A percentile compares a stretch with the other conserved stretches of the same genome.
phyloP scores from a whole-genome alignment of 2,329 filamentous ascomycete species.

The Trematosphaeria pertusa region DNA sequence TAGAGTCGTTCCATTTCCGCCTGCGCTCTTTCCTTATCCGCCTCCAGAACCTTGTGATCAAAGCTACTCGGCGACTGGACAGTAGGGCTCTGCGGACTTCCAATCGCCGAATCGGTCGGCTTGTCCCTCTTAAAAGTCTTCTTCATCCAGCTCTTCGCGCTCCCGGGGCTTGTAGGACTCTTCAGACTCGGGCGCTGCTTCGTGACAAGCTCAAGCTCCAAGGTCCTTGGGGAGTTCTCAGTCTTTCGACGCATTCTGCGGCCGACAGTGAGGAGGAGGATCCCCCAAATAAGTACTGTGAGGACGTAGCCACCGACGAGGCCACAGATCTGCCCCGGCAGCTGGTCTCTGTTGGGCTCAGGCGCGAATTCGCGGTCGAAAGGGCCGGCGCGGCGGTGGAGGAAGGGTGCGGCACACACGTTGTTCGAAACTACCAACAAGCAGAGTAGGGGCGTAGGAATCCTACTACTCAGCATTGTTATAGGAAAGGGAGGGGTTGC shows the following conservation, averaged over 20 bases:
- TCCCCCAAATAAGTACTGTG: constrained; percentile 75
- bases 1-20: constrained; percentile 90
- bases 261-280: constrained; percentile 59
- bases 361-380: constrained; percentile 16
- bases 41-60: constrained; percentile 76
- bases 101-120: constrained; percentile 29
- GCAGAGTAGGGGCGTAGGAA: constrained; percentile 34
- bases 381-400: constrained; percentile 36
- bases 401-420: constrained; percentile 32
- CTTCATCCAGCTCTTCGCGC: constrained; percentile 41
- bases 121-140: constrained; percentile 39
- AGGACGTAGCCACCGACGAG: constrained; percentile 85
- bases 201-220: constrained; percentile 66
- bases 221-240: constrained; percentile 58
- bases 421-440: constrained; percentile 33
- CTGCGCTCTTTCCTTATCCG: constrained; percentile 77
- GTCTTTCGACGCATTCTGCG: constrained; percentile 53
- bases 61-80: constrained; percentile 68
- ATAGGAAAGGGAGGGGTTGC: constrained; percentile 12
- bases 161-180: constrained; percentile 33
- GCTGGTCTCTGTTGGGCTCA: constrained; percentile 55
- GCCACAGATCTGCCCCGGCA: constrained; percentile 83
- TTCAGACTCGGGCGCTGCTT: constrained; percentile 37
- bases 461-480: constrained; percentile 37
- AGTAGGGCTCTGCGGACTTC: constrained; percentile 28